A percentile compares a stretch with the other conserved stretches of the same genome.
phyloP scores from a whole-genome alignment of 1,139 yeast species.

The Wickerhamiella pararugosa region DNA sequence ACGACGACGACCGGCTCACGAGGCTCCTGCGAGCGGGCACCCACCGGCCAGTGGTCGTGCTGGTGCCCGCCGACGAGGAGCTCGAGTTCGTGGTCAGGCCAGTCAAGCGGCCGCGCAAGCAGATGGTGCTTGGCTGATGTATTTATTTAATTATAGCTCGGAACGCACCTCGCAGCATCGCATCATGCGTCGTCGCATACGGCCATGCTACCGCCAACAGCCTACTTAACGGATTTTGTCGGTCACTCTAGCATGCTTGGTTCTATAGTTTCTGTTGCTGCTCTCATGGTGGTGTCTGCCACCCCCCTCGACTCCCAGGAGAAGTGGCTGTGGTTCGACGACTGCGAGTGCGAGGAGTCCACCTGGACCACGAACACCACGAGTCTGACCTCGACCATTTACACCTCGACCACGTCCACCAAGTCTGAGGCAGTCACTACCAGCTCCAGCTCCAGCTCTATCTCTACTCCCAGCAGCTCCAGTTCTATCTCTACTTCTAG shows the following conservation, averaged over 20 bases:
- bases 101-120: too few species aligned
- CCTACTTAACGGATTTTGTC: conserved; percentile 2
- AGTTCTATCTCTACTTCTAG: conserved; percentile 8
- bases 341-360: conserved; percentile 9
- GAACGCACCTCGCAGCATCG: too few species aligned
- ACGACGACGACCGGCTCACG: too few species aligned
- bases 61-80: too few species aligned
- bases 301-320: background rate
- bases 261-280: background rate
- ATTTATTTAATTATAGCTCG: too few species aligned
- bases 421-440: conserved; percentile 9
- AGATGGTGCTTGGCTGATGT: too few species aligned
- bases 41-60: too few species aligned
- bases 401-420: too few species aligned
- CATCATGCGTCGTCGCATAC: too few species aligned
- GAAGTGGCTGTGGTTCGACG: conserved; percentile 8
- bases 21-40: too few species aligned
- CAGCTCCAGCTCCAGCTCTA: conserved; percentile 12
- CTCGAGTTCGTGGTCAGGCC: too few species aligned
- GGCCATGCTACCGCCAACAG: too few species aligned
- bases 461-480: conserved; percentile 5
- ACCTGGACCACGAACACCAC: conserved; percentile 9
- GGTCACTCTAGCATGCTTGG: conserved; percentile 1
- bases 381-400: conserved; percentile 11
- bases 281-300: background rate